phyloP scores from a whole-genome alignment of 2,329 filamentous ascomycete genomes.

The Monilinia polystroma region DNA sequence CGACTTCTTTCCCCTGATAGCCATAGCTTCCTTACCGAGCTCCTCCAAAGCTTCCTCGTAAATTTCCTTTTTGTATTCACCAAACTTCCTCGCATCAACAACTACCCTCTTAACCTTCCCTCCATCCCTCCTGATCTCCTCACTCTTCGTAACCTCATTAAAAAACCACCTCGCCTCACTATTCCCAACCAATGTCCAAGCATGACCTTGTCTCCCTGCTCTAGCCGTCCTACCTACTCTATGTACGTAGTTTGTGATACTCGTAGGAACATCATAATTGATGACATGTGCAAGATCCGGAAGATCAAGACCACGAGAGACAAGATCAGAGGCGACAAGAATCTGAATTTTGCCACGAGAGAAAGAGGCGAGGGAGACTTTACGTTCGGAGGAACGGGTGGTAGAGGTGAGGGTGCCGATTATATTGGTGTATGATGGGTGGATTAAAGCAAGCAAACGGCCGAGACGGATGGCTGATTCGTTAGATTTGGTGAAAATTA shows the following conservation, averaged over 20 bases:
- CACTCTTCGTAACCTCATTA: constrained; percentile 68
- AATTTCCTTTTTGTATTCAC: constrained; percentile 42
- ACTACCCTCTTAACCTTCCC: constrained; percentile 48
- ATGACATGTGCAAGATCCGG: constrained; percentile 77
- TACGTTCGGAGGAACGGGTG: constrained; percentile 68
- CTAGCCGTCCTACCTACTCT: constrained; percentile 88
- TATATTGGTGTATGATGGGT: constrained; percentile 54
- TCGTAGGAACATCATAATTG: constrained; percentile 89
- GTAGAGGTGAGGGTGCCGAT: constrained; percentile 76
- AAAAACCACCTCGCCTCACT: constrained; percentile 85
- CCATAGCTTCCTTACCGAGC: constrained; percentile 28
- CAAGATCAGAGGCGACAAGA: constrained; percentile 89
- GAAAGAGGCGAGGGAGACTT: constrained; percentile 68
- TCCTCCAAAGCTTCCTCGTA: constrained; percentile 53
- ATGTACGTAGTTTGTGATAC: constrained; percentile 81
- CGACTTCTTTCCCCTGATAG: constrained; percentile 16
- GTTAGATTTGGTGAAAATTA: constrained; percentile 90
- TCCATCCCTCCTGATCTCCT: constrained; percentile 46
- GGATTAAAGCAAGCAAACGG: constrained; percentile 69
- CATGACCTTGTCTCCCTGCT: constrained; percentile 70
- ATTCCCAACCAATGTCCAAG: constrained; percentile 84
- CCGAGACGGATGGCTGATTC: constrained; percentile 85
- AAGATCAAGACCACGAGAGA: constrained; percentile 85
- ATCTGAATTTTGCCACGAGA: constrained; percentile 62
- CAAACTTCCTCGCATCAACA: constrained; percentile 44